phyloP scores from a whole-genome alignment of 2,329 filamentous ascomycete genomes.

The Phyllosticta citribraziliensis region DNA sequence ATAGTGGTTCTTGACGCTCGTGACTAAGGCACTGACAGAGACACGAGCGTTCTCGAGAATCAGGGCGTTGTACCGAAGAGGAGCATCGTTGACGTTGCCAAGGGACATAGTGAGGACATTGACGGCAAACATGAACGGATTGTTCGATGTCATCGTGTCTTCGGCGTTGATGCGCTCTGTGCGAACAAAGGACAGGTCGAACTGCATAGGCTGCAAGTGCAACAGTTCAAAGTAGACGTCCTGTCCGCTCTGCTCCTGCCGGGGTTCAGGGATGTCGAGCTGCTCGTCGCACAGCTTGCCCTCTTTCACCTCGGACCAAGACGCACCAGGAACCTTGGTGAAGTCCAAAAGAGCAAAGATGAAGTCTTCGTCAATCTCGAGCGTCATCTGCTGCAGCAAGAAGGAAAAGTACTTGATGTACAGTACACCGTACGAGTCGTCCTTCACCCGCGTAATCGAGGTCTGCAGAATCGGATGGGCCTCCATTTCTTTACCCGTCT shows the following conservation, averaged over 20 bases:
- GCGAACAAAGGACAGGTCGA: slow-evolving; percentile 92
- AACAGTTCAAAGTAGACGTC: slow-evolving; percentile 97
- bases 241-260: slow-evolving; percentile 71
- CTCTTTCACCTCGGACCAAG: slow-evolving; percentile 74
- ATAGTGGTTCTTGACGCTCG: slow-evolving; percentile 88
- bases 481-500: slow-evolving; percentile 92
- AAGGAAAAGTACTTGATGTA: slow-evolving; percentile 98
- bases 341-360: slow-evolving; percentile 95
- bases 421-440: slow-evolving; percentile 92
- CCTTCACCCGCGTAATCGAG: slow-evolving; percentile 89
- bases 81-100: slow-evolving; percentile 96
- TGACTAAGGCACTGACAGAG: slow-evolving; percentile 70
- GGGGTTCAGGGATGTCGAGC: slow-evolving; percentile 86
- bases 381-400: slow-evolving; percentile 91
- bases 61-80: slow-evolving; percentile 83
- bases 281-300: slow-evolving; percentile 82
- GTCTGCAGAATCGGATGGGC: slow-evolving; percentile 89
- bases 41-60: slow-evolving; percentile 93
- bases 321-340: slow-evolving; percentile 80
- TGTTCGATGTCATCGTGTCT: slow-evolving; percentile 77
- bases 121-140: slow-evolving; percentile 97
- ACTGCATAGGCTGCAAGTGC: slow-evolving; percentile 95
- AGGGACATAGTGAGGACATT: slow-evolving; percentile 99
- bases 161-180: slow-evolving; percentile 95
- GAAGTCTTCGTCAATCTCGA: slow-evolving; percentile 96